Conservation (phyloP, 176 grass and related monocot genomes). For the Canna indica region DNA sequence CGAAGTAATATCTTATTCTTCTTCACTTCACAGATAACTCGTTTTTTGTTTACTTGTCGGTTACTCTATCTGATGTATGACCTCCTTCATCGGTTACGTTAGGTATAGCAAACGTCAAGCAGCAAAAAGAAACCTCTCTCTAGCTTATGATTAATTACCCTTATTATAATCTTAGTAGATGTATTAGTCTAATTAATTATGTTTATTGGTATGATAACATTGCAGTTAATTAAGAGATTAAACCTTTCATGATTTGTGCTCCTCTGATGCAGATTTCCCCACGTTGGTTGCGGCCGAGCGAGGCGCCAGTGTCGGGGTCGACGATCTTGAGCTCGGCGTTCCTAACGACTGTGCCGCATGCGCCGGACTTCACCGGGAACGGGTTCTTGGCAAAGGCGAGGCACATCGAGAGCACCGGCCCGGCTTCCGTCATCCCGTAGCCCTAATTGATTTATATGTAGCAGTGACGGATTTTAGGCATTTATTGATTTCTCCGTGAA, state of each 20-base stretch:
- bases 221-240: not conserved
- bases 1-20: too few species aligned
- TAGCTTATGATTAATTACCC: too few species aligned
- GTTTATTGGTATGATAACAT: too few species aligned
- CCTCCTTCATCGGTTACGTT: too few species aligned
- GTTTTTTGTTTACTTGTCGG: too few species aligned
- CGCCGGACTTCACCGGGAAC: conserved; percentile 70
- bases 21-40: too few species aligned
- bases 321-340: conserved; percentile 83
- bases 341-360: conserved; percentile 83
- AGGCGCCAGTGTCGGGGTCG: conserved; percentile 49
- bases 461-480: not conserved
- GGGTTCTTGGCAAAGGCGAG: conserved; percentile 86
- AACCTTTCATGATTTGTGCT: conserved; percentile 97
- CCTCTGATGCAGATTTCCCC: conserved; percentile 95
- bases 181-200: too few species aligned
- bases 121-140: too few species aligned
- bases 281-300: conserved; percentile 41
- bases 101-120: too few species aligned
- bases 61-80: too few species aligned
- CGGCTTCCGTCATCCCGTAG: conserved; percentile 92
- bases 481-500: not conserved
- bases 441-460: conserved; percentile 23
- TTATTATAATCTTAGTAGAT: too few species aligned
- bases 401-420: conserved; percentile 85